Percentiles rank a stretch among this genome's conserved stretches.
Evolutionary conservation across 106 monocot species (phyloP).

Genomic region (Dioscorea zingiberensis): DNA sequence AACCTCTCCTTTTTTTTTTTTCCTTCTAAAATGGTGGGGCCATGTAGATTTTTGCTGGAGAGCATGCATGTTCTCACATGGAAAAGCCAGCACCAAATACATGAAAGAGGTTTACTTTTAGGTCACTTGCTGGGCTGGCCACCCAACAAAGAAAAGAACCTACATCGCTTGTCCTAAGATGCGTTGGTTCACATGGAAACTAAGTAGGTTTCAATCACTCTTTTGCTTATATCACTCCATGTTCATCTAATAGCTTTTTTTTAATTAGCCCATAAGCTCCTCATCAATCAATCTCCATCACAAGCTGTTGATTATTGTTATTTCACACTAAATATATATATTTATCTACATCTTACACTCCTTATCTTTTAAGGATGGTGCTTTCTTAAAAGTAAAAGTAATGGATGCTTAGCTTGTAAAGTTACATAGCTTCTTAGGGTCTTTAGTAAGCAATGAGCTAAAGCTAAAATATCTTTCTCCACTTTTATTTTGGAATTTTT

Average conservation of each 20-base stretch:
- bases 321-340: neutral
- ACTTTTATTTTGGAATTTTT: neutral
- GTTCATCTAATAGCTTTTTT: neutral
- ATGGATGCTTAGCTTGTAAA: neutral
- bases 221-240: too few species aligned
- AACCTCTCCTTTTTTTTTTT: too few species aligned
- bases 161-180: slow-evolving; percentile 1
- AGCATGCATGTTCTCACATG: neutral
- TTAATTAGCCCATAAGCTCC: neutral
- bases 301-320: neutral
- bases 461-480: neutral
- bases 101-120: neutral
- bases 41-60: neutral
- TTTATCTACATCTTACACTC: slow-evolving; percentile 1
- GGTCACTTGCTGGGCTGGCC: neutral
- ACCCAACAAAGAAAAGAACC: slow-evolving; percentile 1
- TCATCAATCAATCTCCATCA: neutral
- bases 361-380: neutral
- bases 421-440: neutral
- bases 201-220: slow-evolving; percentile 1
- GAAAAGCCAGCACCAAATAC: neutral
- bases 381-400: neutral
- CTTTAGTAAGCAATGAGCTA: slow-evolving; percentile 9
- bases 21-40: too few species aligned
- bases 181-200: neutral